Conservation (phyloP, 805 yeast genomes). For the Suhomyces xylopsoci region DNA sequence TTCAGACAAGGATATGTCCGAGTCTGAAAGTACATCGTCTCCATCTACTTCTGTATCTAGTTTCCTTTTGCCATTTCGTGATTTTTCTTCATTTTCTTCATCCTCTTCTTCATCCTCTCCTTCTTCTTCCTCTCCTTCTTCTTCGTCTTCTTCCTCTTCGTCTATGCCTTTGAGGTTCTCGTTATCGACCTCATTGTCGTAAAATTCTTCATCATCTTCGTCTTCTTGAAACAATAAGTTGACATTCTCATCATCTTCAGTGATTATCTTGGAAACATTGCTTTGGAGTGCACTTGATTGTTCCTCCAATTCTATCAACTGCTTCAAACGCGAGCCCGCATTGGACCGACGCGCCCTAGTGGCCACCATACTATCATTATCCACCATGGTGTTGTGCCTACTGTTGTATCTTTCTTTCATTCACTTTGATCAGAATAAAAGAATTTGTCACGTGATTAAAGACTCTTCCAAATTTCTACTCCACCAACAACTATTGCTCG, state of each 20-base stretch:
- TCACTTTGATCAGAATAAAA: not conserved
- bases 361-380: slow-evolving; percentile 57
- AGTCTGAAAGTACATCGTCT: slow-evolving; percentile 56
- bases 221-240: slow-evolving; percentile 64
- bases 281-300: slow-evolving; percentile 33
- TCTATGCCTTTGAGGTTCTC: slow-evolving; percentile 12
- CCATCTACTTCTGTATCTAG: slow-evolving; percentile 13
- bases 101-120: slow-evolving; percentile 20
- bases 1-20: slow-evolving; percentile 49
- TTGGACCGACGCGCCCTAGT: slow-evolving; percentile 78
- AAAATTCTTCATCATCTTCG: slow-evolving; percentile 28
- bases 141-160: slow-evolving; percentile 54
- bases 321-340: slow-evolving; percentile 83
- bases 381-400: not conserved
- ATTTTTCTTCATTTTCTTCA: slow-evolving; percentile 11
- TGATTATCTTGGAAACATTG: slow-evolving; percentile 21
- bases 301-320: slow-evolving; percentile 69
- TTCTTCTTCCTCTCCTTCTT: slow-evolving; percentile 18
- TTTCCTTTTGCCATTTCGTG: slow-evolving; percentile 15
- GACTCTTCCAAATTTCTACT: not conserved
- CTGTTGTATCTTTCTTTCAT: not conserved
- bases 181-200: slow-evolving; percentile 17
- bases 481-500: not conserved
- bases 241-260: slow-evolving; percentile 76
- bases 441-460: not conserved